phyloP scores from a whole-genome alignment of 2,329 filamentous ascomycete genomes.

The Dothideomycetes sp. region DNA sequence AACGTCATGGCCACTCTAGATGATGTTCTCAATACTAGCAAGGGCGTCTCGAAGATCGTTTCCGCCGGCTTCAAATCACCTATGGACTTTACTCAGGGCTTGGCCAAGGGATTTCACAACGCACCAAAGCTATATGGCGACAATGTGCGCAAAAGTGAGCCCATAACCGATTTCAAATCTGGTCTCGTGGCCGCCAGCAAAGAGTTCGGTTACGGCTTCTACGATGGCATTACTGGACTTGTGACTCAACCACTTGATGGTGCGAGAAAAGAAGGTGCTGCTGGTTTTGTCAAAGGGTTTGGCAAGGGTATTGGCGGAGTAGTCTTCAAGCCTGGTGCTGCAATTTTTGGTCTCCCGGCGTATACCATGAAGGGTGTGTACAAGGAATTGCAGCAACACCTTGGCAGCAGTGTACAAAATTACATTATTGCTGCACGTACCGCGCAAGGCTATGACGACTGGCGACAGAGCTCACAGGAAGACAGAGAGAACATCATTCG shows the following conservation, averaged over 20 bases:
- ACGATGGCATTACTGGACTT: constrained; percentile 65
- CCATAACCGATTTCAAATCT: constrained; percentile 55
- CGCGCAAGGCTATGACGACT: constrained; percentile 61
- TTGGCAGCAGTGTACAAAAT: constrained; percentile 61
- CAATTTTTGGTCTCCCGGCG: constrained; percentile 42
- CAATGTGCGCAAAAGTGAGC: constrained; percentile 50
- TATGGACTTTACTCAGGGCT: constrained; percentile 48
- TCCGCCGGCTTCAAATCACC: constrained; percentile 35
- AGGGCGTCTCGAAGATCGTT: constrained; percentile 25
- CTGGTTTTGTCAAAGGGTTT: constrained; percentile 64
- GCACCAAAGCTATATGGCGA: constrained; percentile 60
- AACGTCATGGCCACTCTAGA: constrained; percentile 6
- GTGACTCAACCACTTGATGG: constrained; percentile 62
- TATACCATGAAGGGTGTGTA: constrained; percentile 71
- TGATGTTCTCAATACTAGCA: constrained; percentile 19
- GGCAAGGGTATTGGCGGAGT: constrained; percentile 70
- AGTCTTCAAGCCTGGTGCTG: constrained; percentile 60
- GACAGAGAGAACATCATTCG: constrained; percentile 55
- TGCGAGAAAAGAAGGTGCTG: constrained; percentile 48
- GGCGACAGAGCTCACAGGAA: constrained; percentile 39
- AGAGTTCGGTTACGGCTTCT: constrained; percentile 64
- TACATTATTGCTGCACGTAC: constrained; percentile 72
- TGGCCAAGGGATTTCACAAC: constrained; percentile 62
- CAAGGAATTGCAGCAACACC: constrained; percentile 57
- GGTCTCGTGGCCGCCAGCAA: constrained; percentile 32